Percentiles rank a stretch among this genome's conserved stretches.
These are phyloP conservation scores for Globisporangium acanthophoron DNA, from an alignment of 352 stramenopile species.

Conservation along the genomic window DNA sequence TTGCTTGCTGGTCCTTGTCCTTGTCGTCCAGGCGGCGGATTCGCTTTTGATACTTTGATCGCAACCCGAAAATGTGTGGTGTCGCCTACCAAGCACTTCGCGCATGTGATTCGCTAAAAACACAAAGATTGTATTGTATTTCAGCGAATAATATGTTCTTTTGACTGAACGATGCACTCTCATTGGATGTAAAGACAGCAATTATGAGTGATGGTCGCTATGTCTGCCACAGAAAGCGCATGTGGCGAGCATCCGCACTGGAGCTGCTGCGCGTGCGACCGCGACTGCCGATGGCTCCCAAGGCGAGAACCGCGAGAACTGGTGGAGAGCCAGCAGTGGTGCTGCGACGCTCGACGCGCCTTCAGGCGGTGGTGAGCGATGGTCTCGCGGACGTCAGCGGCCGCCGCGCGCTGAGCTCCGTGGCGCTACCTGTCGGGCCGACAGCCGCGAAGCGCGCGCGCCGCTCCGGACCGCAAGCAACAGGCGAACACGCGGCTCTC, in stretches of 20 bases:
- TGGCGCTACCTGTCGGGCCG: background rate
- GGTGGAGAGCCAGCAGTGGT: background rate
- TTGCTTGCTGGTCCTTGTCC: background rate
- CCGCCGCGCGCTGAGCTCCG: background rate
- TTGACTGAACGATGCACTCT: background rate
- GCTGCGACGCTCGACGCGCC: background rate
- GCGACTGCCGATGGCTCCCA: background rate
- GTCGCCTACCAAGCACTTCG: background rate
- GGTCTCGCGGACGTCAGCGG: background rate
- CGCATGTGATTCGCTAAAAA: background rate
- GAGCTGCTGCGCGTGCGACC: background rate
- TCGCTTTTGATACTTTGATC: slow-evolving; percentile 2
- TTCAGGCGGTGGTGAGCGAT: background rate
- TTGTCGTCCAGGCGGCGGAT: slow-evolving; percentile 1
- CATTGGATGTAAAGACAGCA: background rate
- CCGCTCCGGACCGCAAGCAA: background rate
- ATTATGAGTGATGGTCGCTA: background rate
- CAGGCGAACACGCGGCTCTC: background rate
- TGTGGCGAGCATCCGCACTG: background rate
- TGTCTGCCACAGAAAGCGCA: background rate
- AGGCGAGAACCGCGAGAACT: background rate
- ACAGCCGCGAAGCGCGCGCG: background rate
- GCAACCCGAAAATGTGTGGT: no score
- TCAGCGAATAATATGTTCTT: no score
- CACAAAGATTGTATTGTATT: background rate